Evolutionary conservation across 2,329 filamentous ascomycete species (phyloP).

Genomic region (Trematosphaeria pertusa): DNA sequence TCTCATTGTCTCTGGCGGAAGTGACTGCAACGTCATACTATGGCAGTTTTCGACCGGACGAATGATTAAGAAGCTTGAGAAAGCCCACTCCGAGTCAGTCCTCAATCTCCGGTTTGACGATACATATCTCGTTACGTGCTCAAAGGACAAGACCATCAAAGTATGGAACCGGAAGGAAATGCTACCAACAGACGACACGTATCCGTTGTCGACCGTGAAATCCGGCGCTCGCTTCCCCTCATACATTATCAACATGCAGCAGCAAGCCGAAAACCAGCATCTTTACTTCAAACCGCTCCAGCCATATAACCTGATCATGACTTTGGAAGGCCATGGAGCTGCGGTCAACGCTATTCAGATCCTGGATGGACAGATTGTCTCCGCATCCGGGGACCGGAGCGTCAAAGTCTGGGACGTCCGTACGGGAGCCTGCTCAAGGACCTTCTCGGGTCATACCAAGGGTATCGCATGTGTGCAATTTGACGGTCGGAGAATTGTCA

Average conservation of each 20-base stretch:
- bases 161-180: slow-evolving; percentile 80
- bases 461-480: slow-evolving; percentile 98
- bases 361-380: slow-evolving; percentile 83
- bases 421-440: slow-evolving; percentile 76
- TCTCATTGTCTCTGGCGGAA: slow-evolving; percentile 93
- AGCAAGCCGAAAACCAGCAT: slow-evolving; percentile 43
- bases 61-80: slow-evolving; percentile 74
- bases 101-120: slow-evolving; percentile 93
- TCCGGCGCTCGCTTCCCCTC: slow-evolving; percentile 56
- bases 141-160: slow-evolving; percentile 96
- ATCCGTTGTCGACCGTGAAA: slow-evolving; percentile 50
- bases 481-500: slow-evolving; percentile 90
- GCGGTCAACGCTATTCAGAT: slow-evolving; percentile 98
- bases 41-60: slow-evolving; percentile 94
- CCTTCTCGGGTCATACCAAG: slow-evolving; percentile 86
- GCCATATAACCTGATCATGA: slow-evolving; percentile 79
- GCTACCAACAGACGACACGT: slow-evolving; percentile 47
- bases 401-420: slow-evolving; percentile 96
- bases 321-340: slow-evolving; percentile 81
- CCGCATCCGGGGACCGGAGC: slow-evolving; percentile 89
- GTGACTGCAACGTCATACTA: slow-evolving; percentile 86
- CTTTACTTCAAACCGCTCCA: slow-evolving; percentile 63
- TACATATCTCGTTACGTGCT: slow-evolving; percentile 91
- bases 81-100: slow-evolving; percentile 88
- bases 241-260: slow-evolving; percentile 61